These are phyloP conservation scores for Podospora pseudopauciseta DNA, from an alignment of 495 filamentous ascomycete species.

Conservation along the genomic window DNA sequence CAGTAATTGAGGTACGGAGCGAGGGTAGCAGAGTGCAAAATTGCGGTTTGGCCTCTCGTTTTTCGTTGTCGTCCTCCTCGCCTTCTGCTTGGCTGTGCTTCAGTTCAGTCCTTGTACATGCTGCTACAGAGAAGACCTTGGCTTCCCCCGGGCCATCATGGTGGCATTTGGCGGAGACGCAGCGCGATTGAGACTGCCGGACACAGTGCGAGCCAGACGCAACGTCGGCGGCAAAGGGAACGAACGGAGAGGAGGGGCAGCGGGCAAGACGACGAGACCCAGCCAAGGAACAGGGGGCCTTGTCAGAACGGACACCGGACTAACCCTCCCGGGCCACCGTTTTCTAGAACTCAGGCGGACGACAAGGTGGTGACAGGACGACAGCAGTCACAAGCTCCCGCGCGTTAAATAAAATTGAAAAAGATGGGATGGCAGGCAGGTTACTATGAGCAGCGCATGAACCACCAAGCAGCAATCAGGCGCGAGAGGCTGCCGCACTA, in stretches of 20 bases:
- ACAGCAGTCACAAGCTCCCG: background rate
- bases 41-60: conserved; percentile 29
- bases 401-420: background rate
- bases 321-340: conserved; percentile 4
- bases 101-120: background rate
- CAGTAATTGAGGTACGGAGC: conserved; percentile 28
- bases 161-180: conserved; percentile 13
- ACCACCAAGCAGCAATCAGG: background rate
- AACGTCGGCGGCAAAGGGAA: conserved; percentile 7
- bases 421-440: background rate
- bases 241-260: conserved; percentile 6
- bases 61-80: background rate
- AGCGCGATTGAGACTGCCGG: conserved; percentile 21
- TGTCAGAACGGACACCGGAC: background rate
- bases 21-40: conserved; percentile 27
- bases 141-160: conserved; percentile 6
- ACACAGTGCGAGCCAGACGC: conserved; percentile 24
- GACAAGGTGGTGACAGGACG: background rate
- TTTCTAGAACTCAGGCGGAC: background rate
- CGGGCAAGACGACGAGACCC: background rate
- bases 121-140: background rate
- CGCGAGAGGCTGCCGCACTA: conserved; percentile 17
- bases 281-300: conserved; percentile 1
- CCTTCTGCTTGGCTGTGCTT: conserved; percentile 15
- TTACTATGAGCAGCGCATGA: background rate